phyloP scores from a whole-genome alignment of 2,329 filamentous ascomycete genomes.

The Scleromitrula shiraiana region DNA sequence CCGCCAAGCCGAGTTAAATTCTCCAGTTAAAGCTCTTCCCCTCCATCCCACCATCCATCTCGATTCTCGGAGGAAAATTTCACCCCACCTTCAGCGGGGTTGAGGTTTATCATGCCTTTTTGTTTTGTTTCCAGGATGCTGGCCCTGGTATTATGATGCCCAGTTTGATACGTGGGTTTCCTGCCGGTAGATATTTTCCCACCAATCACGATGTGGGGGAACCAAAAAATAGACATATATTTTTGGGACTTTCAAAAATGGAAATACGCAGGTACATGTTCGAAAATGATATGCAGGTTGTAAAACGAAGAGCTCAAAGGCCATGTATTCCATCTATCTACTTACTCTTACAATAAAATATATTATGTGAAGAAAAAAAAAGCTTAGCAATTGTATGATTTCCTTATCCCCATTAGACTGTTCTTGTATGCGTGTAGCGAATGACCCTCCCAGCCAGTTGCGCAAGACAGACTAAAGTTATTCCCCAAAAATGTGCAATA shows the following conservation, averaged over 20 bases:
- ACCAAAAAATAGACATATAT: background rate
- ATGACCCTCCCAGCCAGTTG: background rate
- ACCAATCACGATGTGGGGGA: background rate
- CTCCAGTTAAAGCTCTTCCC: background rate
- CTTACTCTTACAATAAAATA: constrained; percentile 8
- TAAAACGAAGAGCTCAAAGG: background rate
- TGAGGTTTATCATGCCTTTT: background rate
- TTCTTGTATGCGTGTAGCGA: background rate
- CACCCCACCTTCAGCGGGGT: background rate
- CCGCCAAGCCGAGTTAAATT: background rate
- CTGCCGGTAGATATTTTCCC: constrained; percentile 4
- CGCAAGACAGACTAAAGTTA: background rate
- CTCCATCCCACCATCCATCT: background rate
- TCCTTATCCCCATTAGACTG: background rate
- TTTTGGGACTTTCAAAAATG: background rate
- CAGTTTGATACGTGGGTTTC: constrained; percentile 3
- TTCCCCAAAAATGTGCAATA: background rate
- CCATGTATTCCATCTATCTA: constrained; percentile 3
- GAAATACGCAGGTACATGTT: too few relatives aligned
- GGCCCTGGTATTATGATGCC: background rate
- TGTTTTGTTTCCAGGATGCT: background rate
- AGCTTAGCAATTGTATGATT: background rate
- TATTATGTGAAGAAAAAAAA: background rate
- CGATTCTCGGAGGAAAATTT: background rate
- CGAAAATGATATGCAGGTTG: background rate